These are phyloP conservation scores for Letharia columbiana DNA, from an alignment of 495 filamentous ascomycete species.

Conservation along the genomic window DNA sequence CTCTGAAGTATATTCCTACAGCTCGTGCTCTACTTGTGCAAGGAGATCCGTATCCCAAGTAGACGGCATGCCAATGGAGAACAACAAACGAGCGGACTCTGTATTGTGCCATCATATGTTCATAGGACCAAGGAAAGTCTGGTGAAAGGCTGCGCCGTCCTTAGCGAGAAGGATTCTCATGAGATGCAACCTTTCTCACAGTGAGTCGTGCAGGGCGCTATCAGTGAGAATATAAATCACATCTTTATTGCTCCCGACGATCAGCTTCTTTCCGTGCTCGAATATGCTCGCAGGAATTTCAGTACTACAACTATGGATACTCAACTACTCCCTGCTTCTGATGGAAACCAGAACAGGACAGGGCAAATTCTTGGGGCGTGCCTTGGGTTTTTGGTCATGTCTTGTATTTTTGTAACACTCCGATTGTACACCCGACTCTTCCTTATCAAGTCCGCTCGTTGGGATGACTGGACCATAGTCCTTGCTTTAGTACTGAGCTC, in stretches of 20 bases:
- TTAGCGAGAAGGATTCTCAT: neutral
- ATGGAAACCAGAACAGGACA: constrained; percentile 7
- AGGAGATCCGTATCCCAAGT: no score
- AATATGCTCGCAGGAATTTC: no score
- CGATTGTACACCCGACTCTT: constrained; percentile 10
- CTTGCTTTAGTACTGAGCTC: constrained; percentile 7
- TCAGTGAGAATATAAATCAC: neutral
- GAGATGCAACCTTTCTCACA: neutral
- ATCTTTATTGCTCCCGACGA: neutral
- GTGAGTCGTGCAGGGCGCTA: neutral
- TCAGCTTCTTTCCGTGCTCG: neutral
- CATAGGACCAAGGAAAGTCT: no score
- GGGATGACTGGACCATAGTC: constrained; percentile 12
- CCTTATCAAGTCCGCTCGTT: constrained; percentile 1
- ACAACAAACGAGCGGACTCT: neutral
- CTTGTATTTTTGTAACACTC: constrained; percentile 1
- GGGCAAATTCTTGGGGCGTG: neutral
- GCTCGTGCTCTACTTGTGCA: no score
- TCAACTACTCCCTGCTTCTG: neutral
- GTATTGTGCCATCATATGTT: neutral
- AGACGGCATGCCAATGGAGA: no score
- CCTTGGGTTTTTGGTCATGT: neutral
- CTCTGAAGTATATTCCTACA: no score
- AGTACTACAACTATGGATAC: neutral
- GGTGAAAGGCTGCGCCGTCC: neutral